phyloP scores from a whole-genome alignment of 163 green algal genomes.

The Prototheca cutis region DNA sequence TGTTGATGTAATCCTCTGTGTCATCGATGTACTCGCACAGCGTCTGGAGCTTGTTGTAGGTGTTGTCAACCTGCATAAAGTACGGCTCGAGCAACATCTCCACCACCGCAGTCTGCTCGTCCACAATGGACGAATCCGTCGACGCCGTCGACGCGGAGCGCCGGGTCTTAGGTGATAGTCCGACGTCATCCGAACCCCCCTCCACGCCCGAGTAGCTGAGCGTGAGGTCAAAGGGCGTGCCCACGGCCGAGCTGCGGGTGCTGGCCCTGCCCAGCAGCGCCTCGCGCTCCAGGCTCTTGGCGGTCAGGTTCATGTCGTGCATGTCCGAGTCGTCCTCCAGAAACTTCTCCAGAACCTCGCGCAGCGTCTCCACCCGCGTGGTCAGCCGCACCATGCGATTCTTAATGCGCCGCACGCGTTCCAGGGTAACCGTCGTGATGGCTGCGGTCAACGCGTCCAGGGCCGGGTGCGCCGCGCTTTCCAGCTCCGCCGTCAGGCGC shows the following conservation, averaged over 20 bases:
- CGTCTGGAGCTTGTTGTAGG: slow-evolving; percentile 71
- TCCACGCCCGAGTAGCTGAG: slow-evolving; percentile 1
- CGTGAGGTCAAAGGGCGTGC: slow-evolving; percentile 16
- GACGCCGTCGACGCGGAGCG: not conserved
- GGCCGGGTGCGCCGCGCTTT: slow-evolving; percentile 62
- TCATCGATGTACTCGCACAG: slow-evolving; percentile 74
- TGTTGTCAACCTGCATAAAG: slow-evolving; percentile 87
- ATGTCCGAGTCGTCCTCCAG: slow-evolving; percentile 89
- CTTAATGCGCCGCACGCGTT: slow-evolving; percentile 79
- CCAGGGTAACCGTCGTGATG: slow-evolving; percentile 56
- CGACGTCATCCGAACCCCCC: not conserved
- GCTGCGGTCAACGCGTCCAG: slow-evolving; percentile 60
- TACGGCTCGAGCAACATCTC: slow-evolving; percentile 87
- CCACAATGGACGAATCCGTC: slow-evolving; percentile 3
- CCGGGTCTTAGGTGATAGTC: not conserved
- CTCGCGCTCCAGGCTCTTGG: slow-evolving; percentile 30
- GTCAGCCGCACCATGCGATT: slow-evolving; percentile 75
- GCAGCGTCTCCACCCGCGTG: slow-evolving; percentile 67
- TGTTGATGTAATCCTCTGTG: slow-evolving; percentile 82
- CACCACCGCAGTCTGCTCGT: slow-evolving; percentile 41
- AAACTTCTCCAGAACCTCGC: slow-evolving; percentile 80
- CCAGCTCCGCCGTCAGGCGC: slow-evolving; percentile 46
- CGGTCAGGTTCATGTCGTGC: slow-evolving; percentile 63
- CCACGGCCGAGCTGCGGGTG: slow-evolving; percentile 1
- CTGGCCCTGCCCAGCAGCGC: slow-evolving; percentile 2